These are phyloP conservation scores for Lipomyces orientalis DNA, from an alignment of 805 yeast genomes.

Conservation along the genomic window DNA sequence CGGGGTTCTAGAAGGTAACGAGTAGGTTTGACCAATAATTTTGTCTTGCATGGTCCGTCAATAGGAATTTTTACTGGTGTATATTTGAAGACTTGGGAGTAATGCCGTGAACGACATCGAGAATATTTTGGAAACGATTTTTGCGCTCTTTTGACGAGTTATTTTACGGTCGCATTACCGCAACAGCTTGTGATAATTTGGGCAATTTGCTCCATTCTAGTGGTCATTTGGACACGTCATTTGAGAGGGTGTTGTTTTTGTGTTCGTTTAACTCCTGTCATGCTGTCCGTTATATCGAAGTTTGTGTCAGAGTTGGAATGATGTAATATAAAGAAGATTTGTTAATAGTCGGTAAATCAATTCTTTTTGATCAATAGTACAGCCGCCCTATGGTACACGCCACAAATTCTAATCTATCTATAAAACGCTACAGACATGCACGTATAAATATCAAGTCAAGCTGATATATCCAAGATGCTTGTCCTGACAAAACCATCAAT, in stretches of 20 bases:
- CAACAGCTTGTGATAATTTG: background rate
- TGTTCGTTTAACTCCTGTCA: background rate
- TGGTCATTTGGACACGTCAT: background rate
- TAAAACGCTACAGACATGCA: too few relatives aligned
- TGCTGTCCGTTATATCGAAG: background rate
- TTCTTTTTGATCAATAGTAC: background rate
- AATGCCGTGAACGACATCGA: background rate
- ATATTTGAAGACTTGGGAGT: background rate
- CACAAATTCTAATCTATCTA: too few relatives aligned
- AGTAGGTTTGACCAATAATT: background rate
- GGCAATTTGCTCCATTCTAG: background rate
- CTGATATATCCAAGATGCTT: too few relatives aligned
- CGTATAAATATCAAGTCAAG: too few relatives aligned
- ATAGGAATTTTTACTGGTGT: background rate
- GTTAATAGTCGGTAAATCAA: background rate
- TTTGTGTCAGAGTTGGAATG: background rate
- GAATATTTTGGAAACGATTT: background rate
- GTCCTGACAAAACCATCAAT: too few relatives aligned
- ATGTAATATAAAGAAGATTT: too few relatives aligned
- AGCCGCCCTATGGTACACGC: too few relatives aligned
- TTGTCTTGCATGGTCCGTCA: background rate
- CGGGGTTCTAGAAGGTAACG: constrained; percentile 27
- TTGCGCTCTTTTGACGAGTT: background rate
- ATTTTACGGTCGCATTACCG: background rate
- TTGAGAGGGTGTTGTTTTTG: background rate